Conservation (phyloP, 2,329 filamentous ascomycete genomes). For the Harringtonia lauricola region DNA sequence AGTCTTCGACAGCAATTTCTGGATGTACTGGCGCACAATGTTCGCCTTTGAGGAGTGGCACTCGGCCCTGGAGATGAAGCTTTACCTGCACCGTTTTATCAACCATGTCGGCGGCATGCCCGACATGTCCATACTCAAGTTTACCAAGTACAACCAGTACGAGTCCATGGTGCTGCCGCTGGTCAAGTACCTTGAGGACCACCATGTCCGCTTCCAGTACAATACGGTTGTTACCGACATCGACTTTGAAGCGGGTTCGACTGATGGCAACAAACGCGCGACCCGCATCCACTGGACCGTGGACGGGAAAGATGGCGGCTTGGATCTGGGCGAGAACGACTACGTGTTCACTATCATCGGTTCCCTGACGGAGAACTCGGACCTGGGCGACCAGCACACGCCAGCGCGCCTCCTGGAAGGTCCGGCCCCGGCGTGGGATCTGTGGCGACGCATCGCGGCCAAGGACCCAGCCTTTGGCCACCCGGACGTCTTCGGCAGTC, state of each 20-base stretch:
- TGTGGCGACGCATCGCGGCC: slow-evolving; percentile 27
- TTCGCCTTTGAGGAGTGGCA: slow-evolving; percentile 25
- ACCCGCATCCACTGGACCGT: slow-evolving; percentile 14
- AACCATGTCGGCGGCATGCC: slow-evolving; percentile 18
- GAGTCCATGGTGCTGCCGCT: slow-evolving; percentile 23
- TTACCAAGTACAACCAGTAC: slow-evolving; percentile 23
- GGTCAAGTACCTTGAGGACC: slow-evolving; percentile 17
- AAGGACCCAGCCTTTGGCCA: slow-evolving; percentile 24
- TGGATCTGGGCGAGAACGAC: slow-evolving; percentile 18
- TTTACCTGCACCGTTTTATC: slow-evolving; percentile 22
- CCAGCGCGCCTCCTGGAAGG: slow-evolving; percentile 16
- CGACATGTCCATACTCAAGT: slow-evolving; percentile 19
- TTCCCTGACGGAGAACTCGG: slow-evolving; percentile 24
- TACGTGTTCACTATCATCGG: slow-evolving; percentile 28
- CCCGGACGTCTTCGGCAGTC: slow-evolving; percentile 27
- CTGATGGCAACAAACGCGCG: slow-evolving; percentile 11
- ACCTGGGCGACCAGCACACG: slow-evolving; percentile 21
- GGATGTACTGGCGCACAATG: slow-evolving; percentile 24
- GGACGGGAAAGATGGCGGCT: slow-evolving; percentile 12
- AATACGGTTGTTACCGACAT: slow-evolving; percentile 12
- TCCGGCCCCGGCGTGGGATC: slow-evolving; percentile 26
- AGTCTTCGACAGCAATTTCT: slow-evolving; percentile 25
- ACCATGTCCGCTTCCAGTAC: slow-evolving; percentile 20
- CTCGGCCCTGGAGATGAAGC: slow-evolving; percentile 22
- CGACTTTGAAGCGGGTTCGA: slow-evolving; percentile 12